Base-by-base conservation (phyloP, 352 stramenopile genomes). In the Elongisporangium senticosum region DNA sequence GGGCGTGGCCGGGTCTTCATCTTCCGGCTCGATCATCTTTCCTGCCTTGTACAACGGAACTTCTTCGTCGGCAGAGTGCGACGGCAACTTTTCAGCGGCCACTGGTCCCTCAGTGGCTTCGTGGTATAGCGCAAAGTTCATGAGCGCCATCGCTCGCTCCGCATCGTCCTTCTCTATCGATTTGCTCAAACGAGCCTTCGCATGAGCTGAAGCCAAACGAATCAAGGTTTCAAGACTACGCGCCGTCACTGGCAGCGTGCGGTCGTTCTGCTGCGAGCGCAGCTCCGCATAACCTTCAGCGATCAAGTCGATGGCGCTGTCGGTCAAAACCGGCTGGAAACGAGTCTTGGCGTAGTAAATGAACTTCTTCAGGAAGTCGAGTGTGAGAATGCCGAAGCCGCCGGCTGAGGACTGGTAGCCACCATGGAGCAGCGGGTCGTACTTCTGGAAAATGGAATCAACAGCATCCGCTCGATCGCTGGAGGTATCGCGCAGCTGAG, bases 221-320 rank as follows among this genome's bases (percentile, higher is more conserved):
- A 99, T 99, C n/a, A 99, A 83, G 24, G 97, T 99, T 72, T 99
- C 98, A 50, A 99, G 73, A 68, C 88, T 98, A 90, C 98, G 97
- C 11, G 97, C 97, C 14, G 98, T 99, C 24, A 99, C 96, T 10
- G 95, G 95, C 2, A 98, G 74, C 40, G 93, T 98, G 26, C 89
- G 69, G 65, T 70, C 86, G 55, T 97, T 98, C 74, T 98, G 92
- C 64, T 98, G 89, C 53, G 90, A 96, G 19, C 98, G 90, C 62
- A 99, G 88, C 69, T 99, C 96, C 1, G 97, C 93, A 79, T 99
- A 99, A 11, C 90, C 85, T 55, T 96, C 95, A 4, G 96, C 89
- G 62, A 99, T 99, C 22, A 96, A 86, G 52, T 99, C 96, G 47
- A 92, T 93, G 2, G 87, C 86, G 22, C 61, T 75, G 63, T 95